phyloP scores from a whole-genome alignment of 1,284 basidiomycete genomes.

The Cryptococcus sp. region DNA sequence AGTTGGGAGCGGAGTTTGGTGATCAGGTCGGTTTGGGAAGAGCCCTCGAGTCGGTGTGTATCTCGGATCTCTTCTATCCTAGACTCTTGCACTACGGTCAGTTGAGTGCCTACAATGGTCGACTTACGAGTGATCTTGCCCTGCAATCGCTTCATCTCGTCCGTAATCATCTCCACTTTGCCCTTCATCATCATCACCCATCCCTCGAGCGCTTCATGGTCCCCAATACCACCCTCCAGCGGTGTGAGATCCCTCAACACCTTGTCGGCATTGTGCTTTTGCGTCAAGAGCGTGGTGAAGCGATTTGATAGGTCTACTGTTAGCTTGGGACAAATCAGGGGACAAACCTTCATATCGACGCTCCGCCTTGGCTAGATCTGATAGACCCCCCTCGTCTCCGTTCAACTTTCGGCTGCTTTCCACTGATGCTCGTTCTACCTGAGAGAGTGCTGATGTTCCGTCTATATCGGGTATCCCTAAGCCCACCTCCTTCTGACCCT shows the following conservation, averaged over 20 bases:
- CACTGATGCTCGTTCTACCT: background rate
- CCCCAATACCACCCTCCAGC: slow-evolving; percentile 57
- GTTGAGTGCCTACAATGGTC: background rate
- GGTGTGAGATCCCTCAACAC: slow-evolving; percentile 69
- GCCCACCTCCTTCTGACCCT: background rate
- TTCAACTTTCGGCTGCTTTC: background rate
- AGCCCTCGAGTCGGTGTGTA: slow-evolving; percentile 68
- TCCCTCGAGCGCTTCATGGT: slow-evolving; percentile 63
- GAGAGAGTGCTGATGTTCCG: no score
- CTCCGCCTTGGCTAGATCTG: slow-evolving; percentile 20
- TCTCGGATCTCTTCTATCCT: slow-evolving; percentile 76
- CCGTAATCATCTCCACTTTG: slow-evolving; percentile 60
- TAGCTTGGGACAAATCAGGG: background rate
- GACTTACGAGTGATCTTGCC: slow-evolving; percentile 64
- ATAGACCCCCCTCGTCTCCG: background rate
- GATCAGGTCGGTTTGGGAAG: slow-evolving; percentile 68
- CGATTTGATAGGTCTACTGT: slow-evolving; percentile 29
- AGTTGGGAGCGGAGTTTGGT: slow-evolving; percentile 64
- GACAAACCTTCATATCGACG: slow-evolving; percentile 29
- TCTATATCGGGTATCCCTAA: no score
- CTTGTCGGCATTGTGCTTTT: slow-evolving; percentile 56
- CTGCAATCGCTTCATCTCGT: slow-evolving; percentile 65
- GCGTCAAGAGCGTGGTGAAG: slow-evolving; percentile 26
- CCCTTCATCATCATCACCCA: slow-evolving; percentile 63
- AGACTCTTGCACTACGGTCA: slow-evolving; percentile 67